Evolutionary conservation across 352 stramenopile species (phyloP), one percentile per base, ranked within the genome.

Genomic region (Pythium vanterpoolii): DNA sequence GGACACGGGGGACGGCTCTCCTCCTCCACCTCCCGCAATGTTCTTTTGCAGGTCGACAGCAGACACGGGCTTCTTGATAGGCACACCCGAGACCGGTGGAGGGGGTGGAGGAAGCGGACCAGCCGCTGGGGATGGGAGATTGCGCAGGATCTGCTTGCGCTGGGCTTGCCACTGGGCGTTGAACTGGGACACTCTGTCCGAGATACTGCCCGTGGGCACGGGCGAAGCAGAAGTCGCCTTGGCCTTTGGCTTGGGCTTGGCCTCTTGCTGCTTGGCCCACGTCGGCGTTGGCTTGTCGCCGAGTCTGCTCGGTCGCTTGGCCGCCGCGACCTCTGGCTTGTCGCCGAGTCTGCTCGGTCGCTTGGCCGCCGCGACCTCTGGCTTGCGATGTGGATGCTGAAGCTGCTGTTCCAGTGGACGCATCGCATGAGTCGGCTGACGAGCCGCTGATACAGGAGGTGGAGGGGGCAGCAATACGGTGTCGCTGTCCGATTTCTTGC

Each of bases 111-210:
- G 39, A 24, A 48, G 48, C 28, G 34, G 56, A 16, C 16, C 19
- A 18, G 30, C 31, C 0, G 33, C 24, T 13, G 49, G 43, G 0
- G 58, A 19, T 10, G 27, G 27, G 4, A 66, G n/a, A 9, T 66
- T 60, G 24, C 54, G 8, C 13, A 67, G 44, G 14, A 67, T 49
- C 46, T 57, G 42, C 26, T 55, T 21, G 18, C 52, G 51, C 46
- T 67, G 60, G 4, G 51, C 60, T 38, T 67, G 51, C 60, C 60
- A 67, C 52, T 67, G 51, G 19, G 42, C 38, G 19, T 46, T 90
- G 63, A 90, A 90, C 14, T 64, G 72, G n/a, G 74, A 73, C 33
- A 85, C 68, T 8, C 78, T 73, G 33, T 84, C 69, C 5, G 44
- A 52, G 18, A 72, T 36, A 23, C 24, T 54, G 39, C 48, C 23